Evolutionary conservation across 2,329 filamentous ascomycete genomes (phyloP).

Genomic region (Coleophoma crateriformis): DNA sequence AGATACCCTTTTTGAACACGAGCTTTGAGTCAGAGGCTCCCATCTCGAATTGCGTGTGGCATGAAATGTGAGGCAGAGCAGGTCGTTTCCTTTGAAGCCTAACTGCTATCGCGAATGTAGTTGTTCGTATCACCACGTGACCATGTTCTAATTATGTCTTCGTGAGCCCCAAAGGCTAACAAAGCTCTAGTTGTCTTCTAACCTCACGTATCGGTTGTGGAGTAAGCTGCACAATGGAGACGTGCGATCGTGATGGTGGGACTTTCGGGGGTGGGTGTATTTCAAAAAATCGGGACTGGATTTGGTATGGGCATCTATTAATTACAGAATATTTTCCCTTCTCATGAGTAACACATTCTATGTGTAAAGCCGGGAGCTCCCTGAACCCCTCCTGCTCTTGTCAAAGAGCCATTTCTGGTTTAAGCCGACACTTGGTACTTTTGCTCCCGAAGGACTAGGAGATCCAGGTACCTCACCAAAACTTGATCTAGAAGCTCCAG

Average conservation of each 20-base stretch:
- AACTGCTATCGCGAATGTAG: too few relatives aligned
- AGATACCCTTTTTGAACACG: conserved; percentile 97
- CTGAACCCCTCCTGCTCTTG: conserved; percentile 49
- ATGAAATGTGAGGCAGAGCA: conserved; percentile 6
- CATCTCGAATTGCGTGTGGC: conserved; percentile 48
- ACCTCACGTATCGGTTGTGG: too few relatives aligned
- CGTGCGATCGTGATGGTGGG: too few relatives aligned
- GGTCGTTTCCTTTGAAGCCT: too few relatives aligned
- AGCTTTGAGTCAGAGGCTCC: conserved; percentile 98
- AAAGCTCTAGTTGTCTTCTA: too few relatives aligned
- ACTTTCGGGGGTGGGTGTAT: too few relatives aligned
- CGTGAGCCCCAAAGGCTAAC: too few relatives aligned
- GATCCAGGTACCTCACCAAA: conserved; percentile 34
- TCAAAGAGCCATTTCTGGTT: conserved; percentile 97
- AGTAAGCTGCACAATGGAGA: too few relatives aligned
- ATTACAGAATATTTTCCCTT: conserved; percentile 2
- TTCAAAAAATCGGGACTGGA: not conserved
- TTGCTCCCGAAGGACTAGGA: conserved; percentile 61
- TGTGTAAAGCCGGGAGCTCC: conserved; percentile 20
- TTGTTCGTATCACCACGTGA: not conserved
- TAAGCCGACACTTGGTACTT: conserved; percentile 68
- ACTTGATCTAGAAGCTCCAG: conserved; percentile 34
- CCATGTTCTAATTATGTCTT: too few relatives aligned
- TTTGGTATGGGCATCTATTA: conserved; percentile 19
- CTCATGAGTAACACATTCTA: conserved; percentile 6